Evolutionary conservation across 306 rosid genomes (phyloP).

Genomic region (Mucuna pruriens): DNA sequence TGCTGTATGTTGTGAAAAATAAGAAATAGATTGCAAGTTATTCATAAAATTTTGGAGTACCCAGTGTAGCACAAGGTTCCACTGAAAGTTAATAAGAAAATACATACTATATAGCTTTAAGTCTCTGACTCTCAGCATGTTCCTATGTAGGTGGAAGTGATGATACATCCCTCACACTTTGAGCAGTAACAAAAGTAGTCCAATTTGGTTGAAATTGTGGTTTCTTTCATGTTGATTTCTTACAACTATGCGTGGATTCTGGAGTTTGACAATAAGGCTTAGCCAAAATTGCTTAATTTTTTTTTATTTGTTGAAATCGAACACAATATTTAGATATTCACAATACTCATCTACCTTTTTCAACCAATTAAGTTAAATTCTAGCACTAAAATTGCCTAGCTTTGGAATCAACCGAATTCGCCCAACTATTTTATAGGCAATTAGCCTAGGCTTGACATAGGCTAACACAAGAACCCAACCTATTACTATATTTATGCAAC

Average conservation of each 20-base stretch:
- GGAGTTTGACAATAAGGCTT: background rate
- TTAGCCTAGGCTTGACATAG: background rate
- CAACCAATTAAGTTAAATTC: too few relatives aligned
- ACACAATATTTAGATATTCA: too few relatives aligned
- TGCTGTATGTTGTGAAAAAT: background rate
- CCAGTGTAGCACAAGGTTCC: background rate
- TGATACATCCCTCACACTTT: background rate
- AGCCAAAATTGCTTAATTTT: too few relatives aligned
- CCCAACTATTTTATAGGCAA: slow-evolving; percentile 10
- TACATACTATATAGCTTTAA: background rate
- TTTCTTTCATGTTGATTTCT: background rate
- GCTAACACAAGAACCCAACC: background rate
- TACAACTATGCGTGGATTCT: background rate
- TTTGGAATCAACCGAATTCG: background rate
- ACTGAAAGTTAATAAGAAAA: background rate
- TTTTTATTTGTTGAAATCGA: too few relatives aligned
- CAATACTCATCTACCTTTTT: too few relatives aligned
- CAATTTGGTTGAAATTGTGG: slow-evolving; percentile 11
- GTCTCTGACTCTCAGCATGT: background rate
- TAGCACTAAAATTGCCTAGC: too few relatives aligned
- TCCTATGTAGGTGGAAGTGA: background rate
- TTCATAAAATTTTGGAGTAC: background rate
- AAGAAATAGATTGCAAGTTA: slow-evolving; percentile 5
- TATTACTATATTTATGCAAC: too few relatives aligned
- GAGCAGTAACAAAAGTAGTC: background rate